Evolutionary conservation across 2,329 filamentous ascomycete species (phyloP), one percentile per base, ranked within the genome.

Genomic region (Talaromyces sp.): DNA sequence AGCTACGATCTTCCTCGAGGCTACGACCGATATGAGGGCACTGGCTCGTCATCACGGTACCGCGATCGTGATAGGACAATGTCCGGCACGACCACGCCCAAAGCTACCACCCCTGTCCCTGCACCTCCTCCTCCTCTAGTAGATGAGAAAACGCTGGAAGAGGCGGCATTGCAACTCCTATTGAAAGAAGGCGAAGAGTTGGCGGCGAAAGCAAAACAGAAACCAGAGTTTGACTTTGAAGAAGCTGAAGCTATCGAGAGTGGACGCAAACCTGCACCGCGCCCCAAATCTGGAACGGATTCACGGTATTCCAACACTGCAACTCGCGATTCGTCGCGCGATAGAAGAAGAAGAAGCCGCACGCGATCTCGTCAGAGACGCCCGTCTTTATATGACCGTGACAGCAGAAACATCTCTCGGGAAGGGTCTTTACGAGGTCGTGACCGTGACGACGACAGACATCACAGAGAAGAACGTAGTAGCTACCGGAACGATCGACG

Each of bases 61-160:
- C 70, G 71, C 43, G 68, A 68, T 59, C 71, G 68, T 59, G 68
- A 68, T 58, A 65, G 64, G 54, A 72, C 73, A 26, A 72, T 67
- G 52, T 69, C 72, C 14, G 29, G 51, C 24, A 51, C 59, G 2
- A 62, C 66, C 32, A 68, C 71, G 4, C 69, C 72, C 2, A 75
- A 75, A 62, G 70, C 72, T 31, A 68, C 70, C 8, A 71, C 68
- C 14, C 66, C 71, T 4, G 71, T 68, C n/a, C 67, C 70, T 3
- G 64, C 67, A 7, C 64, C 59, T 11, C 61, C 64, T 13, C 59
- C 66, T 2, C 72, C 73, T 10, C n/a, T n/a, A n/a, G 77, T 83
- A 55, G 77, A 79, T 60, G 81, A 84, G 61, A 83, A 84, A 68
- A 78, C 81, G 19, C 68, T 86, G 52, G 83, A 85, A 66, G 80